Evolutionary conservation across 306 rosid species (phyloP).

Genomic region (Dicorynia guianensis): DNA sequence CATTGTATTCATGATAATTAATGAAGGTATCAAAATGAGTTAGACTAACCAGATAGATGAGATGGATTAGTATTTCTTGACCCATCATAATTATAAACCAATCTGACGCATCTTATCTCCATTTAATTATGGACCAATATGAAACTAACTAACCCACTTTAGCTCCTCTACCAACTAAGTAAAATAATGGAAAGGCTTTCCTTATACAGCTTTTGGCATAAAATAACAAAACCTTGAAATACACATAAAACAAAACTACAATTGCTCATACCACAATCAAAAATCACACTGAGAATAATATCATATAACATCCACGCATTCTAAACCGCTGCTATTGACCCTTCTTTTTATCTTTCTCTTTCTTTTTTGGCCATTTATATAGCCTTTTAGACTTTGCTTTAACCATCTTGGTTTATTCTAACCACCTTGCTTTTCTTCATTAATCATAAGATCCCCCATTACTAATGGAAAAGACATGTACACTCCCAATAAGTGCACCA

Average conservation of each 20-base stretch:
- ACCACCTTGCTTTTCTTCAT: conserved; percentile 34
- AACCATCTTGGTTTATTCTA: conserved; percentile 36
- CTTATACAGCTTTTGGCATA: conserved; percentile 8
- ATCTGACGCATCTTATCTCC: too few species aligned
- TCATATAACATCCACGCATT: neutral
- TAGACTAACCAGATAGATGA: too few species aligned
- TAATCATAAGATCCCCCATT: conserved; percentile 44
- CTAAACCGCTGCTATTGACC: neutral
- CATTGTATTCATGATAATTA: too few species aligned
- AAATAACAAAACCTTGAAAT: conserved; percentile 6
- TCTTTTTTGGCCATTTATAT: conserved; percentile 12
- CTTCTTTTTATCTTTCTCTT: conserved; percentile 22
- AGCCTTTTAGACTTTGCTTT: conserved; percentile 25
- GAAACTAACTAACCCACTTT: too few species aligned
- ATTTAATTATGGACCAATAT: too few species aligned
- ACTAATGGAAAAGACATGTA: conserved; percentile 40
- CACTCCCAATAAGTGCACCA: conserved; percentile 1
- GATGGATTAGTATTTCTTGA: too few species aligned
- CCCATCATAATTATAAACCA: too few species aligned
- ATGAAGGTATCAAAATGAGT: too few species aligned
- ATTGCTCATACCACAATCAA: neutral
- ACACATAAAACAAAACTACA: conserved; percentile 1
- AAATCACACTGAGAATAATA: too few species aligned
- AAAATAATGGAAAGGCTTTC: conserved; percentile 27
- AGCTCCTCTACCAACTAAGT: too few species aligned